Evolutionary conservation across 2,329 filamentous ascomycete genomes (phyloP), one percentile per base, ranked within the genome.

Genomic region (Beauveria sp.): DNA sequence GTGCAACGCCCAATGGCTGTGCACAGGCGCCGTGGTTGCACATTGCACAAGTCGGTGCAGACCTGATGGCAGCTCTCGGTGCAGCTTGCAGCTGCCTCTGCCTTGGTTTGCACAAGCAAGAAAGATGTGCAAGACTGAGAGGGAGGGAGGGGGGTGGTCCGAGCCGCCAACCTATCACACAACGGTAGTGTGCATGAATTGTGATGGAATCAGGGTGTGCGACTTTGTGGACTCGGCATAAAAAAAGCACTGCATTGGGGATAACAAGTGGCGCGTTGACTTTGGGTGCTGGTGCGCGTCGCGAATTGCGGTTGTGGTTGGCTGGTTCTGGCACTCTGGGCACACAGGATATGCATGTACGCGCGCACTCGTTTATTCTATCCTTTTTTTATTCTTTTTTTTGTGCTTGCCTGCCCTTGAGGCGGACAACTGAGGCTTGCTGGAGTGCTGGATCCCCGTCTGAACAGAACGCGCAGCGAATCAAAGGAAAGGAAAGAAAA

Each of bases 101-200:
- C 28, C 20, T 55, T 55, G 47, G 28, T 41, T 52, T 59, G 48
- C 48, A 50, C 56, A 44, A 59, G 10, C 3, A 50, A 50, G 18
- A 43, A 50, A 43, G 52, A 43, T 54, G 37, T 54, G 52, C 52
- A 57, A 46, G 10, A 28, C 14, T 26, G 24, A 47, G 55, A 46
- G 55, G 9, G 9, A 46, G 44, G 14, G 24, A 37, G 22, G 16
- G 43, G 34, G 55, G 54, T 59, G 61, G 54, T 55, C 50, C 41
- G 55, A 62, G 61, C 61, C 50, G 55, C 47, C 30, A 50, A 37
- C 61, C 55, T 62, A 62, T 62, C 55, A 62, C 48, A 43, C 20
- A 28, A 18, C 61, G 30, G 55, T 16, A 44, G 34, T 43, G 14
- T 59, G 61, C 54, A 59, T 48, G 28, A 48, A 37, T 59, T 62